These are phyloP conservation scores for Ceratobasidium sp. DNA, from an alignment of 1,284 basidiomycete species.

Conservation along the genomic window DNA sequence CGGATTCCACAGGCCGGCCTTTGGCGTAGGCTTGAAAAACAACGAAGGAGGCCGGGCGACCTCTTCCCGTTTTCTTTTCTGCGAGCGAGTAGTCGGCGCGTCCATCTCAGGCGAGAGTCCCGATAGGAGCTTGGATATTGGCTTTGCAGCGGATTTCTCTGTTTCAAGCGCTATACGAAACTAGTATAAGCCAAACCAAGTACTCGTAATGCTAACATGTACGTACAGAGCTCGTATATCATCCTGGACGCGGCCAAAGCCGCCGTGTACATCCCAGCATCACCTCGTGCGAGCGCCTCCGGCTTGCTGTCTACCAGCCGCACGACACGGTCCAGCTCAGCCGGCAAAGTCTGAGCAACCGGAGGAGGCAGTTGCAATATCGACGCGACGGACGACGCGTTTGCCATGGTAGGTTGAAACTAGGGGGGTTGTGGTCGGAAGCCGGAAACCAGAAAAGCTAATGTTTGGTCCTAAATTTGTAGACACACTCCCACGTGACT, in stretches of 20 bases:
- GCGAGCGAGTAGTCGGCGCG: constrained; percentile 73
- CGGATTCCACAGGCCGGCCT: constrained; percentile 11
- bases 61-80: constrained; percentile 52
- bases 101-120: constrained; percentile 62
- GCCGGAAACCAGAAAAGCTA: constrained; percentile 12
- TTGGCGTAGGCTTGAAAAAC: constrained; percentile 19
- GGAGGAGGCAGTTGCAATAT: not conserved
- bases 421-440: not conserved
- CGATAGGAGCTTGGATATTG: constrained; percentile 71
- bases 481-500: constrained; percentile 9
- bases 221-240: constrained; percentile 80
- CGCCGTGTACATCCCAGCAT: constrained; percentile 61
- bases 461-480: constrained; percentile 27
- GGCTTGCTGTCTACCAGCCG: constrained; percentile 61
- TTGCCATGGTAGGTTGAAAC: not conserved
- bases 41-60: constrained; percentile 36
- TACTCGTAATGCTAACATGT: not conserved
- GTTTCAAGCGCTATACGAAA: constrained; percentile 59
- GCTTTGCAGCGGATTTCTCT: constrained; percentile 70
- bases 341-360: constrained; percentile 7
- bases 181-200: constrained; percentile 12
- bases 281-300: constrained; percentile 64
- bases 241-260: constrained; percentile 76
- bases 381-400: not conserved
- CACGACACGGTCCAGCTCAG: constrained; percentile 53